Conservation (phyloP, 345 rosid genomes). For the Eucalyptus tenuipes region DNA sequence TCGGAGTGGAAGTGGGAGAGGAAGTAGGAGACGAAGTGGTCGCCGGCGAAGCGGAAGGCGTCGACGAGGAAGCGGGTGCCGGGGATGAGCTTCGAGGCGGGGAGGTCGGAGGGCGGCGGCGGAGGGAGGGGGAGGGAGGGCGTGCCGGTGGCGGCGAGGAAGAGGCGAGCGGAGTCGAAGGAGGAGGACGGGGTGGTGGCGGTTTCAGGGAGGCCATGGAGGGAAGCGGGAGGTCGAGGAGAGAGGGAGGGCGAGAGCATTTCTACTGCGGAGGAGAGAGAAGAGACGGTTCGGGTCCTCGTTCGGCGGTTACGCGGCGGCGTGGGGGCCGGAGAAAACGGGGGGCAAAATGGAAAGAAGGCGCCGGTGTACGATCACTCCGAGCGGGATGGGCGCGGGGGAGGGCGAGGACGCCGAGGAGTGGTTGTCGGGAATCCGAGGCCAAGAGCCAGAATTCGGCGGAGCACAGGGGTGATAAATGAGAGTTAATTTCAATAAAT, state of each 20-base stretch:
- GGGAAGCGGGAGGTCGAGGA: neutral
- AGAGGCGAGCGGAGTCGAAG: conserved; percentile 39
- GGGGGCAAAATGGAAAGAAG: neutral
- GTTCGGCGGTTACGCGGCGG: neutral
- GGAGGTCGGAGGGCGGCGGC: neutral
- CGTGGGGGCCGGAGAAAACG: neutral
- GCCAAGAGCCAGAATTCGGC: too few species aligned
- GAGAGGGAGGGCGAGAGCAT: neutral
- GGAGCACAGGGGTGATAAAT: too few species aligned
- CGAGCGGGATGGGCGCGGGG: too few species aligned
- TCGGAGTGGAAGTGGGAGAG: conserved; percentile 95
- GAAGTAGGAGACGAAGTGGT: conserved; percentile 44
- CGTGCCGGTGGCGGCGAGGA: conserved; percentile 21
- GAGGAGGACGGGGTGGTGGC: conserved; percentile 3
- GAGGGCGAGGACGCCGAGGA: neutral
- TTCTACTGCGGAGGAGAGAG: neutral
- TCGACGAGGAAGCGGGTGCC: conserved; percentile 74
- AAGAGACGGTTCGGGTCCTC: neutral
- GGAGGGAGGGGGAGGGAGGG: neutral
- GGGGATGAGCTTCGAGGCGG: conserved; percentile 49
- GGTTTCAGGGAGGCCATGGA: neutral
- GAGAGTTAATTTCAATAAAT: too few species aligned
- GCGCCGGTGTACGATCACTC: neutral
- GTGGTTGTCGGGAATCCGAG: neutral
- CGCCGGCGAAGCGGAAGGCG: conserved; percentile 45